Evolutionary conservation across 345 rosid genomes (phyloP).

Genomic region (Hevea brasiliensis): DNA sequence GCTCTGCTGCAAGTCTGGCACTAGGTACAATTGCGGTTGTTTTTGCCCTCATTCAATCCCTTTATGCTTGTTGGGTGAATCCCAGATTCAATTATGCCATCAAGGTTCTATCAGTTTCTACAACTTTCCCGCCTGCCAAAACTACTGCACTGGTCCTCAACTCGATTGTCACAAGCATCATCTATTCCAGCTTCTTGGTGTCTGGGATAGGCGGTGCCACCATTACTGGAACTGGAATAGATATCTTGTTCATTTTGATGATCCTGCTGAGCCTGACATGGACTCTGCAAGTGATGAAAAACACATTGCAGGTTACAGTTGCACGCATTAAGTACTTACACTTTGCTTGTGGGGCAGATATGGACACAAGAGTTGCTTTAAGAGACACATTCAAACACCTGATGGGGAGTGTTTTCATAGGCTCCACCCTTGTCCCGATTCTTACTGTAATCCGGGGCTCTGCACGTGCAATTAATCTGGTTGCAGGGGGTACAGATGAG

Average conservation of each 20-base stretch:
- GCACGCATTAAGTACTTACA: conserved; percentile 56
- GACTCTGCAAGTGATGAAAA: conserved; percentile 74
- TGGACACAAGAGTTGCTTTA: conserved; percentile 44
- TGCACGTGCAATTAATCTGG: conserved; percentile 44
- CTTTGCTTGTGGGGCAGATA: conserved; percentile 50
- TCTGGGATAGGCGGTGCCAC: conserved; percentile 83
- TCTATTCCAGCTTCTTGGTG: conserved; percentile 59
- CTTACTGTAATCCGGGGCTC: conserved; percentile 51
- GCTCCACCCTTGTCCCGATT: conserved; percentile 63
- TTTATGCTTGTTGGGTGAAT: conserved; percentile 78
- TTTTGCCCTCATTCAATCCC: conserved; percentile 45
- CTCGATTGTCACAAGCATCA: conserved; percentile 30
- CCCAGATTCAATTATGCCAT: conserved; percentile 54
- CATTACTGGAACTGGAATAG: conserved; percentile 47
- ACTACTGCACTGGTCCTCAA: conserved; percentile 34
- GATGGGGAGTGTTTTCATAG: conserved; percentile 62
- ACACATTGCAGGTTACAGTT: conserved; percentile 54
- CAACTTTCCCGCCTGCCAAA: conserved; percentile 47
- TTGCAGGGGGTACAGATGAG: conserved; percentile 61
- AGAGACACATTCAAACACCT: conserved; percentile 45
- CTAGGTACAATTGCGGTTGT: conserved; percentile 48
- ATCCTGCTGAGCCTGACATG: conserved; percentile 65
- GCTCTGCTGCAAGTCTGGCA: conserved; percentile 47
- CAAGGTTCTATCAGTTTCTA: conserved; percentile 48
- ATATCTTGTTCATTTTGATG: conserved; percentile 48